Evolutionary conservation across 495 filamentous ascomycete genomes (phyloP).

Genomic region (Opeltia flavorubescens): DNA sequence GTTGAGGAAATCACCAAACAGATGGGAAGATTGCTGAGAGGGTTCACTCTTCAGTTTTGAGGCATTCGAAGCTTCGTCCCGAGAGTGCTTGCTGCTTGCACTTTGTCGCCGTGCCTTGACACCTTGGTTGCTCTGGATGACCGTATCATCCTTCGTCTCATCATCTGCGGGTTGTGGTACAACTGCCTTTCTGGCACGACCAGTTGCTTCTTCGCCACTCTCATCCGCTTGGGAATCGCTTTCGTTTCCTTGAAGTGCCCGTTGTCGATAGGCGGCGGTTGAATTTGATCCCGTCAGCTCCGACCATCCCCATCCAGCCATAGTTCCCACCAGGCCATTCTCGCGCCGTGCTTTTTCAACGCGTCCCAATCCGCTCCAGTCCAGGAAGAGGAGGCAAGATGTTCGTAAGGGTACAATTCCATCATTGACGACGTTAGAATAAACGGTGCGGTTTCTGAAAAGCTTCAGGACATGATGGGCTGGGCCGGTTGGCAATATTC

Average conservation of each 20-base stretch:
- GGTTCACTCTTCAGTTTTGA: slow-evolving; percentile 13
- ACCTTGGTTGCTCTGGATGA: slow-evolving; percentile 9
- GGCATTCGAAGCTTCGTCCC: slow-evolving; percentile 13
- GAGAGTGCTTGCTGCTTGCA: neutral
- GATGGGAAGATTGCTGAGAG: slow-evolving; percentile 24
- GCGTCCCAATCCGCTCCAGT: slow-evolving; percentile 85
- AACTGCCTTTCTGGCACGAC: slow-evolving; percentile 3
- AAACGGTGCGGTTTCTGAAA: slow-evolving; percentile 84
- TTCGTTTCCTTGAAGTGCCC: slow-evolving; percentile 19
- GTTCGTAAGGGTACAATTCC: slow-evolving; percentile 91
- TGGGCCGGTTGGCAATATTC: slow-evolving; percentile 85
- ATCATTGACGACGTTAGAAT: slow-evolving; percentile 97
- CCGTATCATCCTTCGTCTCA: slow-evolving; percentile 19
- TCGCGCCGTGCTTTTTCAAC: slow-evolving; percentile 91
- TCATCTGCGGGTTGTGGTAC: slow-evolving; percentile 47
- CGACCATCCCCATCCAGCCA: slow-evolving; percentile 88
- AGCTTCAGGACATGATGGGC: slow-evolving; percentile 75
- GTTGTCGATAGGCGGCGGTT: slow-evolving; percentile 30
- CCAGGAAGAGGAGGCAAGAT: slow-evolving; percentile 89
- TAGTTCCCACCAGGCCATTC: slow-evolving; percentile 78
- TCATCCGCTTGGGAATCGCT: slow-evolving; percentile 13
- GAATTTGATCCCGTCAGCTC: slow-evolving; percentile 78
- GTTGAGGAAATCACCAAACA: slow-evolving; percentile 49
- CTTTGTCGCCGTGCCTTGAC: neutral
- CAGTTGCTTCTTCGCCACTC: slow-evolving; percentile 20